Conservation (phyloP, 1,139 yeast genomes). For the Ogataea hybrid region DNA sequence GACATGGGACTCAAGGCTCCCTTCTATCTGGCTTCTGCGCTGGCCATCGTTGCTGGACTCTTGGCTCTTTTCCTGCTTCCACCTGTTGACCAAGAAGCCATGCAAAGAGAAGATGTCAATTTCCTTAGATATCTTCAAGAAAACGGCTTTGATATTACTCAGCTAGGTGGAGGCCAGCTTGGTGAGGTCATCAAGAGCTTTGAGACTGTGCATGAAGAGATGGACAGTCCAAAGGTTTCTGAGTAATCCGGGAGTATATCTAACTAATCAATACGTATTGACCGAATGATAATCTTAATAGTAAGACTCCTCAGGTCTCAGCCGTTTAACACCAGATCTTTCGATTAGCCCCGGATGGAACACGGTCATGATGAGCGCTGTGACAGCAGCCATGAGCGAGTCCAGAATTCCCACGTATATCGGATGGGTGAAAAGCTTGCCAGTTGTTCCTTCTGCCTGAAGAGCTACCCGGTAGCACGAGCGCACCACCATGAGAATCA, state of each 20-base stretch:
- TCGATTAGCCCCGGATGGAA: conserved; percentile 59
- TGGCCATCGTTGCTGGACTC: conserved; percentile 70
- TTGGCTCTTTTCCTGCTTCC: conserved; percentile 75
- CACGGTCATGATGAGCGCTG: conserved; percentile 44
- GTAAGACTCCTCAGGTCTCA: background rate
- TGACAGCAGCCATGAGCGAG: conserved; percentile 58
- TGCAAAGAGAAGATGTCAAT: conserved; percentile 69
- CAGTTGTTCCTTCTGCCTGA: conserved; percentile 70
- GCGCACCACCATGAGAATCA: conserved; percentile 60
- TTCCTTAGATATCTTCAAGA: conserved; percentile 62
- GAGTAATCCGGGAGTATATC: background rate
- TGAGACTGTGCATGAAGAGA: conserved; percentile 7
- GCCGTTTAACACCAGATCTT: background rate
- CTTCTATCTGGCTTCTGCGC: conserved; percentile 75
- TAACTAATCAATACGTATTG: background rate
- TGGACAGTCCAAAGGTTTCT: background rate
- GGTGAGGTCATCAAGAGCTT: conserved; percentile 13
- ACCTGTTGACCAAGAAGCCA: conserved; percentile 77
- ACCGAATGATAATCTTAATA: background rate
- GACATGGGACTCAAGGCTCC: conserved; percentile 56
- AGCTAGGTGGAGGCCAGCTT: conserved; percentile 41
- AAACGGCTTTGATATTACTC: conserved; percentile 57
- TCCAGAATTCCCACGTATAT: conserved; percentile 71
- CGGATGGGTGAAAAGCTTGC: conserved; percentile 66
- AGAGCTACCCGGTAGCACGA: conserved; percentile 81